Evolutionary conservation across 345 rosid genomes (phyloP).

Genomic region (Sisymbrium altissimum): DNA sequence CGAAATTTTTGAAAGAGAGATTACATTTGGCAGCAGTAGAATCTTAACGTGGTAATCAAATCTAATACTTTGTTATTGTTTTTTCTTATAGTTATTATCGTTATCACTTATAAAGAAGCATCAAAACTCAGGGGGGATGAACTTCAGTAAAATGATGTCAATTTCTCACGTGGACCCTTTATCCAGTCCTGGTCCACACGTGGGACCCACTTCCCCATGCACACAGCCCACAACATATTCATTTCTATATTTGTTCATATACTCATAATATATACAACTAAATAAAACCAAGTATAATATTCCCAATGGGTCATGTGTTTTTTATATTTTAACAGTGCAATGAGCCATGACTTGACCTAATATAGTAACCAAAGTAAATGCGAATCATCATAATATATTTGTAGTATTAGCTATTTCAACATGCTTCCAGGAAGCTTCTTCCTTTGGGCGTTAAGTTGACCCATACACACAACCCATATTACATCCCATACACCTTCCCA

Average conservation of each 20-base stretch:
- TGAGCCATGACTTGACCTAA: slow-evolving; percentile 1
- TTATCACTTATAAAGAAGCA: slow-evolving; percentile 11
- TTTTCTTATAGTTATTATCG: not conserved
- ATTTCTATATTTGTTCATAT: slow-evolving; percentile 27
- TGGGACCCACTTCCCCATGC: slow-evolving; percentile 36
- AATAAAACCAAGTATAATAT: slow-evolving; percentile 9
- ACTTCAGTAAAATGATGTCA: slow-evolving; percentile 48
- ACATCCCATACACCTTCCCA: slow-evolving; percentile 35
- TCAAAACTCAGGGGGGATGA: slow-evolving; percentile 70
- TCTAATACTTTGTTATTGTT: not conserved
- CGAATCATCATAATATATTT: not conserved
- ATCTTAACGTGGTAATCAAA: slow-evolving; percentile 14
- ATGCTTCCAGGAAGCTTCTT: slow-evolving; percentile 27
- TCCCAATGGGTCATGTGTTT: not conserved
- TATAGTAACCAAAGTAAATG: slow-evolving; percentile 26
- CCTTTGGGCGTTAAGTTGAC: slow-evolving; percentile 28
- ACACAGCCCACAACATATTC: slow-evolving; percentile 38
- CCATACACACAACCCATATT: slow-evolving; percentile 31
- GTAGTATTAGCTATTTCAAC: not conserved
- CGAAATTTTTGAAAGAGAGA: not conserved
- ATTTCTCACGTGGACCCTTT: slow-evolving; percentile 64
- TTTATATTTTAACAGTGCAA: not conserved
- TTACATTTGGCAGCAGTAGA: slow-evolving; percentile 1
- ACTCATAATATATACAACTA: not conserved
- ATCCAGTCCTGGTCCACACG: slow-evolving; percentile 28